These are phyloP conservation scores for Petunia secreta DNA, from an alignment of 257 asterid genomes.

Conservation along the genomic window DNA sequence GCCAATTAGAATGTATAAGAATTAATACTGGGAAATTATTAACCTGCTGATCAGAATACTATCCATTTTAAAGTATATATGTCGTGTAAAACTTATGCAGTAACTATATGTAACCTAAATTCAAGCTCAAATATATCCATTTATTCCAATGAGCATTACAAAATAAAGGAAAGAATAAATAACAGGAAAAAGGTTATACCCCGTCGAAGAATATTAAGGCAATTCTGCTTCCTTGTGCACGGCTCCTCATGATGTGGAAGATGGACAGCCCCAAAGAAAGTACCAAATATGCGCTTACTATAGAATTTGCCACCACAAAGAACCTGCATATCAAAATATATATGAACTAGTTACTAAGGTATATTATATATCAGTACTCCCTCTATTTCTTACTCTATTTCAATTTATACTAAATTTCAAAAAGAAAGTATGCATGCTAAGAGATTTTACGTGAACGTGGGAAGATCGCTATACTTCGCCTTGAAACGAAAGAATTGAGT, in stretches of 20 bases:
- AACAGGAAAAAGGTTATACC: conserved; percentile 37
- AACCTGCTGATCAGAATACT: no score
- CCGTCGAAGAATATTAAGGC: conserved; percentile 60
- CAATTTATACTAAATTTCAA: background rate
- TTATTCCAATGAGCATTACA: no score
- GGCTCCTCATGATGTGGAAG: conserved; percentile 55
- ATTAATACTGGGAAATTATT: no score
- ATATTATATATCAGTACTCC: no score
- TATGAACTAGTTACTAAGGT: background rate
- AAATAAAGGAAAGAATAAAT: background rate
- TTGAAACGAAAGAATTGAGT: conserved; percentile 42
- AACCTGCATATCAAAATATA: conserved; percentile 46
- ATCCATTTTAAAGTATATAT: no score
- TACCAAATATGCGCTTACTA: conserved; percentile 64
- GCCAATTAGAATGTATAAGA: no score
- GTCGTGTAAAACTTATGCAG: no score
- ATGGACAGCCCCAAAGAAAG: conserved; percentile 70
- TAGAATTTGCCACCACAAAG: conserved; percentile 72
- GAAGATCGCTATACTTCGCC: conserved; percentile 51
- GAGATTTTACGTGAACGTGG: conserved; percentile 63
- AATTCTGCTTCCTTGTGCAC: conserved; percentile 41
- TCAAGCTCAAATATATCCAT: no score
- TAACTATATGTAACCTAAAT: no score
- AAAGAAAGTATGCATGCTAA: background rate
- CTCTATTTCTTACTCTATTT: background rate